Conservation (phyloP, 2,329 filamentous ascomycete species). For the Exophiala phaeomuriformis region DNA sequence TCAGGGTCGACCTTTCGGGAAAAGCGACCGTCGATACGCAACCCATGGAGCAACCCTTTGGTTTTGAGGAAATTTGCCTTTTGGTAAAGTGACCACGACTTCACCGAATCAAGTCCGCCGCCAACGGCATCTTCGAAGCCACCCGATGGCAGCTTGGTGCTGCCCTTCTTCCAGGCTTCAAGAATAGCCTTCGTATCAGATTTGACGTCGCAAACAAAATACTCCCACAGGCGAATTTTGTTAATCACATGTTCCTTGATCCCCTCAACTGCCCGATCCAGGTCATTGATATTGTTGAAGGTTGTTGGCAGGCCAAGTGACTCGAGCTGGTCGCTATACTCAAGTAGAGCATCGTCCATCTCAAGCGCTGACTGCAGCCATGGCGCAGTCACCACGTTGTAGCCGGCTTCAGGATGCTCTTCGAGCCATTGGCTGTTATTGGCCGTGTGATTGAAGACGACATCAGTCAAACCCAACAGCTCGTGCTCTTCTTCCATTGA, state of each 20-base stretch:
- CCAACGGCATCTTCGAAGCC: conserved; percentile 41
- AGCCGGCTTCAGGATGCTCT: conserved; percentile 89
- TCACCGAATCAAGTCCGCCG: conserved; percentile 48
- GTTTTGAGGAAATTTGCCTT: conserved; percentile 57
- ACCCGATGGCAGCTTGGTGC: conserved; percentile 49
- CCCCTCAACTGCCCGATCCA: conserved; percentile 73
- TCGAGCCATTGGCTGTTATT: conserved; percentile 92
- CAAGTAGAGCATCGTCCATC: conserved; percentile 66
- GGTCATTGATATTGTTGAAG: conserved; percentile 62
- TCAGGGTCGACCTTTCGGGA: conserved; percentile 62
- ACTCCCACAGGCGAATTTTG: conserved; percentile 81
- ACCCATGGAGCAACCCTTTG: conserved; percentile 62
- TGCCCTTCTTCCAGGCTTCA: conserved; percentile 61
- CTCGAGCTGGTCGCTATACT: conserved; percentile 56
- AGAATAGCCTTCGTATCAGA: conserved; percentile 61
- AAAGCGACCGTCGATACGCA: conserved; percentile 73
- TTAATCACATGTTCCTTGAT: conserved; percentile 74
- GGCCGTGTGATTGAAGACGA: conserved; percentile 96
- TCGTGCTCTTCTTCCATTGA: conserved; percentile 80
- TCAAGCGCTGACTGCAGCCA: conserved; percentile 61
- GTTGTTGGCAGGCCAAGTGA: conserved; percentile 67
- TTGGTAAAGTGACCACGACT: conserved; percentile 49
- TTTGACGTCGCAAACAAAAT: conserved; percentile 76
- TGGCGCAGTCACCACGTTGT: conserved; percentile 86
- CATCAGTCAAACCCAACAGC: conserved; percentile 82